These are phyloP conservation scores for Teunomyces barrocoloradensis DNA, from an alignment of 805 yeast species.

Conservation along the genomic window DNA sequence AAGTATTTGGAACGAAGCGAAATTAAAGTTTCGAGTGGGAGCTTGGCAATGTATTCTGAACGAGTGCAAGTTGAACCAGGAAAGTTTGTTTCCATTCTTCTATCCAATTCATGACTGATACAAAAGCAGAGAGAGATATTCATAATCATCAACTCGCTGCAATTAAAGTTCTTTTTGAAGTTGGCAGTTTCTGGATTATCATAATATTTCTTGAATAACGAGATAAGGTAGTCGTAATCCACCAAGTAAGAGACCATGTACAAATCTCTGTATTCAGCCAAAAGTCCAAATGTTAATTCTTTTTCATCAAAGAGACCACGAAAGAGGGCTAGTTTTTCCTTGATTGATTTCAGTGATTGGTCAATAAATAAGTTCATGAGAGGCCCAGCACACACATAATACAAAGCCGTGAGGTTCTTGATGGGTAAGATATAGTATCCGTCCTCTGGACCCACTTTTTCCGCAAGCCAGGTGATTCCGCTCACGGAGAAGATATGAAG, in stretches of 20 bases:
- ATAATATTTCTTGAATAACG: conserved; percentile 11
- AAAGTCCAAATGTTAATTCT: conserved; percentile 9
- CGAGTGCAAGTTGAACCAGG: not conserved
- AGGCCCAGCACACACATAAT: conserved; percentile 1
- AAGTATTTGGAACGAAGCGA: not conserved
- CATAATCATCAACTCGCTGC: conserved; percentile 18
- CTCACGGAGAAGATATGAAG: not conserved
- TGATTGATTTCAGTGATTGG: not conserved
- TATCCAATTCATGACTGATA: conserved; percentile 6
- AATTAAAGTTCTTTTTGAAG: conserved; percentile 1
- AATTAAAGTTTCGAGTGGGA: not conserved
- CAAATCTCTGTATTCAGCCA: conserved; percentile 5
- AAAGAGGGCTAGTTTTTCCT: conserved; percentile 1
- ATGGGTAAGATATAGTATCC: not conserved
- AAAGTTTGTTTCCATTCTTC: conserved; percentile 7
- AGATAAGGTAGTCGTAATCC: conserved; percentile 1
- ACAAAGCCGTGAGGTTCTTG: not conserved
- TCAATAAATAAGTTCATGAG: conserved; percentile 3
- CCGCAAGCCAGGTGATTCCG: not conserved
- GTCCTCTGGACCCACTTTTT: not conserved
- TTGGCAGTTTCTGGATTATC: conserved; percentile 1
- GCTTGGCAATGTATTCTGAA: not conserved
- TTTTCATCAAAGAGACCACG: not conserved
- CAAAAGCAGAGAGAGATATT: conserved; percentile 10
- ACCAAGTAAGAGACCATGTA: conserved; percentile 12